Evolutionary conservation across 2,329 filamentous ascomycete species (phyloP), one percentile per base, ranked within the genome.

Genomic region (Colletotrichum brevisporum): DNA sequence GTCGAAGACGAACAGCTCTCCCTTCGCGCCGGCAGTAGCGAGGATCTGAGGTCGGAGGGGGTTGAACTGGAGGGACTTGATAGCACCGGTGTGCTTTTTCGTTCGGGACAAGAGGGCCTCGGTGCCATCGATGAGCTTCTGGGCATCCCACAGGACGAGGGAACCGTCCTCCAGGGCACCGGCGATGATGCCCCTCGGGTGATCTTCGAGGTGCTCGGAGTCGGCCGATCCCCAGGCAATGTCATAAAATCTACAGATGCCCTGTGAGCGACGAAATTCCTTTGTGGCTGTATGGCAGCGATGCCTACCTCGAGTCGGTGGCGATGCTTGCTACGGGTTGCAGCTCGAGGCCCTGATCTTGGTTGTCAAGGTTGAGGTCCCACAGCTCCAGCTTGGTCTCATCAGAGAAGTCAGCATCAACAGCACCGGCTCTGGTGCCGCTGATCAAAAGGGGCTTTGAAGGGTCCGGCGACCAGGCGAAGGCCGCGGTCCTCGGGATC

Each of bases 61-160:
- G 82, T 99, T 99, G 88, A 98, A 99, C 80, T 99, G 95, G 71
- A 99, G 85, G 31, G 96, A 90, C 83, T 98, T 98, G 82, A 98
- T 95, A 18, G 95, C 89, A 24, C 95, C 96, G 55, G 89, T 94
- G 81, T 99, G 96, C 82, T 98, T 97, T 58, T 91, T 91, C 39
- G 94, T 94, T 78, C 93, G 90, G 73, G 94, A 94, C 76, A 98
- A 91, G 73, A 94, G 86, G n/a, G 95, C 90, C 10, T 84, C 82
- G 26, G 82, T 84, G 68, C 88, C 88, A 13, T 83, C 78, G 60
- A 88, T 83, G 55, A 91, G 86, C 81, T 89, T 89, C 77, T 86
- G 92, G 47, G 94, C 96, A 80, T 98, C 95, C 94, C 95, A 99
- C 41, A 99, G 84, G 77, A 97, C 93, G 73, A 99, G 88, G 47